phyloP scores from a whole-genome alignment of 2,329 filamentous ascomycete genomes.

The Penicillium sumatraense region DNA sequence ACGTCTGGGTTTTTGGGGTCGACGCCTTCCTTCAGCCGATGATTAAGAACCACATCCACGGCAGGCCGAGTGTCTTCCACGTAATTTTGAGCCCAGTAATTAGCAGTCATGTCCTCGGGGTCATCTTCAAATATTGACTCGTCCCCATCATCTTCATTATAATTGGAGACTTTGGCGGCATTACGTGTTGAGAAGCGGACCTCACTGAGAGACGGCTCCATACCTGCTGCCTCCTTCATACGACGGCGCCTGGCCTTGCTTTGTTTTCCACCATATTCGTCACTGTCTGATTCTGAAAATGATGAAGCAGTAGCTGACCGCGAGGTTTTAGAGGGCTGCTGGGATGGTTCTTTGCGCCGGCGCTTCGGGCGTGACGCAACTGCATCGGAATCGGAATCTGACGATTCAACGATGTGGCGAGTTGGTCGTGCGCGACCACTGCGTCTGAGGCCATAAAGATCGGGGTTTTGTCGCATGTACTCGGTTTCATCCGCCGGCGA shows the following conservation, averaged over 20 bases:
- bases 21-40: slow-evolving; percentile 73
- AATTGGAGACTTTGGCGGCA: slow-evolving; percentile 73
- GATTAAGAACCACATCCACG: slow-evolving; percentile 89
- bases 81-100: slow-evolving; percentile 67
- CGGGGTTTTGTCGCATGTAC: slow-evolving; percentile 87
- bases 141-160: slow-evolving; percentile 71
- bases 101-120: slow-evolving; percentile 66
- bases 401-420: slow-evolving; percentile 67
- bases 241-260: slow-evolving; percentile 78
- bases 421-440: slow-evolving; percentile 73
- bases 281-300: slow-evolving; percentile 69
- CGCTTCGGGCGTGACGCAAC: slow-evolving; percentile 54
- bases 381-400: slow-evolving; percentile 73
- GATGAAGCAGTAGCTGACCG: slow-evolving; percentile 60
- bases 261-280: slow-evolving; percentile 75
- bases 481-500: slow-evolving; percentile 72
- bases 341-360: slow-evolving; percentile 59
- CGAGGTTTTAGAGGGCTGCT: slow-evolving; percentile 54
- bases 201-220: slow-evolving; percentile 71
- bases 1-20: slow-evolving; percentile 43
- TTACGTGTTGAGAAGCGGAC: slow-evolving; percentile 90
- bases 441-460: slow-evolving; percentile 89
- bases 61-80: slow-evolving; percentile 80
- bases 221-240: slow-evolving; percentile 67
- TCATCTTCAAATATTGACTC: slow-evolving; percentile 60